A percentile compares a stretch with the other conserved stretches of the same genome.
phyloP scores from a whole-genome alignment of 306 rosid species.

The Fragaria iinumae region DNA sequence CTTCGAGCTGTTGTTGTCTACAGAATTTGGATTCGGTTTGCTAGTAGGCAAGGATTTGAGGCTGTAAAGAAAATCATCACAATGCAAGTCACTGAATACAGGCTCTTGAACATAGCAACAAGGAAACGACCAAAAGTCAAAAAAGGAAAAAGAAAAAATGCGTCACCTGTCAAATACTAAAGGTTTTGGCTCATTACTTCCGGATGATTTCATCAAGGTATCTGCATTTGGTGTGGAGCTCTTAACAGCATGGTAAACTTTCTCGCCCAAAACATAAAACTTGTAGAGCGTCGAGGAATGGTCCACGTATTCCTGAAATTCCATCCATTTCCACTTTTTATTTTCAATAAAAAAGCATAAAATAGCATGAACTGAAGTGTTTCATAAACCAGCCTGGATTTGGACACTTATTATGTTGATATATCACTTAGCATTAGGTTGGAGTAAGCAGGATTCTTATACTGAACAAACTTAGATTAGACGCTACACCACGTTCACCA shows the following conservation, averaged over 20 bases:
- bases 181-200: conserved; percentile 56
- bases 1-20: conserved; percentile 19
- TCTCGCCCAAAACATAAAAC: conserved; percentile 76
- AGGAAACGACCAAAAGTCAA: neutral
- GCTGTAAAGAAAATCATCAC: conserved; percentile 29
- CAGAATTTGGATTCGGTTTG: conserved; percentile 28
- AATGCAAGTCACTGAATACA: neutral
- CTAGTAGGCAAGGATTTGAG: conserved; percentile 70
- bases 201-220: conserved; percentile 43
- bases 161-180: conserved; percentile 64
- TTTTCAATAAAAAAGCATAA: neutral
- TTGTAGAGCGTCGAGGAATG: conserved; percentile 87
- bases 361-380: neutral
- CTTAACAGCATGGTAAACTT: conserved; percentile 74
- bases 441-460: neutral
- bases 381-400: conserved; percentile 8
- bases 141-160: conserved; percentile 12
- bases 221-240: conserved; percentile 77
- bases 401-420: neutral
- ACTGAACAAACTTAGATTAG: neutral
- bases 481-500: neutral
- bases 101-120: neutral
- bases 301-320: conserved; percentile 80
- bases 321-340: neutral
- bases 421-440: neutral